phyloP scores from a whole-genome alignment of 257 asterid species.

The Capsicum baccatum region DNA sequence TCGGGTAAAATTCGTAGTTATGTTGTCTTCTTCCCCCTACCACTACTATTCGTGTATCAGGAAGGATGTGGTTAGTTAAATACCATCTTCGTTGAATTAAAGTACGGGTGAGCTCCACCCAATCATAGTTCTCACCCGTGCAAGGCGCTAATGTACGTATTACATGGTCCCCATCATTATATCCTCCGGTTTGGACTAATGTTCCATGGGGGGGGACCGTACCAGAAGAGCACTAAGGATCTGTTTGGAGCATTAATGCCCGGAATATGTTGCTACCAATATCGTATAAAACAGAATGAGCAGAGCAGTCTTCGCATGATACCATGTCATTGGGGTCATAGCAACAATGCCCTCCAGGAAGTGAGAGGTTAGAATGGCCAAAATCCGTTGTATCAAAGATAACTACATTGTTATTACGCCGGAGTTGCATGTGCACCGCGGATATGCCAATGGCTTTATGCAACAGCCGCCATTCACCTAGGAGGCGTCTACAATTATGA shows the following conservation, averaged over 20 bases:
- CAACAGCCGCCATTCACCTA: conserved; percentile 50
- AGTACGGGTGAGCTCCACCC: too few species aligned
- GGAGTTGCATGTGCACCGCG: conserved; percentile 18
- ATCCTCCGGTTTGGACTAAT: conserved; percentile 61
- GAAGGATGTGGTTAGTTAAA: too few species aligned
- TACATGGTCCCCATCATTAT: conserved; percentile 48
- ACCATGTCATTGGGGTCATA: background rate
- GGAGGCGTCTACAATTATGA: background rate
- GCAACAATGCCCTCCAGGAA: too few species aligned
- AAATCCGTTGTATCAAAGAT: too few species aligned
- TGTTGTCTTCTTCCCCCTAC: too few species aligned
- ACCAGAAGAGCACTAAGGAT: conserved; percentile 74
- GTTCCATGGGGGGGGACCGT: conserved; percentile 54
- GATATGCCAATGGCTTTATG: conserved; percentile 32
- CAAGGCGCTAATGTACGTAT: conserved; percentile 47
- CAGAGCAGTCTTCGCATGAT: conserved; percentile 55
- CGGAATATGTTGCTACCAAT: conserved; percentile 22
- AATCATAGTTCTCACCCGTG: background rate
- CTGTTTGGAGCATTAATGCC: conserved; percentile 51
- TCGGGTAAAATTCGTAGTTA: too few species aligned
- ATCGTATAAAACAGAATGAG: conserved; percentile 66
- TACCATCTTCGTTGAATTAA: too few species aligned
- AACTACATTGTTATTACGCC: conserved; percentile 41
- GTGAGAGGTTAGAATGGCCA: too few species aligned
- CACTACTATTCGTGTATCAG: too few species aligned